Percentiles rank a stretch among this genome's conserved stretches.
phyloP scores from a whole-genome alignment of 345 rosid genomes.

The Populus alba region DNA sequence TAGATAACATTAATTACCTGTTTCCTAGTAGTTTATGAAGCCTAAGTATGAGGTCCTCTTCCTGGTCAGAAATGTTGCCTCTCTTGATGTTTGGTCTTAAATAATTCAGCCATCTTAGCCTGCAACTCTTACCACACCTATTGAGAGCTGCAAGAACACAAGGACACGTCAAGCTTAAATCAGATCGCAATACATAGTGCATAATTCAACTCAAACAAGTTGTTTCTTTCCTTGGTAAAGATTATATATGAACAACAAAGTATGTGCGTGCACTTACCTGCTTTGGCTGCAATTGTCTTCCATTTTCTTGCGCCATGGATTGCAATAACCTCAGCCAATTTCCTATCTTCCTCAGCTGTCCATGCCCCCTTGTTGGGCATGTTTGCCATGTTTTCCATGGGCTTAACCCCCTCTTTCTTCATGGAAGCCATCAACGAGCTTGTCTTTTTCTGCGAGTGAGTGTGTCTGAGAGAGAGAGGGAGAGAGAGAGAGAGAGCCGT shows the following conservation, averaged over 20 bases:
- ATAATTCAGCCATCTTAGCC: constrained; percentile 73
- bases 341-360: constrained; percentile 60
- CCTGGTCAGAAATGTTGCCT: constrained; percentile 71
- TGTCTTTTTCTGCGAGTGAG: not conserved
- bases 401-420: not conserved
- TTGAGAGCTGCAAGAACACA: constrained; percentile 41
- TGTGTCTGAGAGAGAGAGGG: not conserved
- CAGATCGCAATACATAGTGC: not conserved
- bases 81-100: constrained; percentile 75
- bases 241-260: not conserved
- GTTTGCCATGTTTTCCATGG: not conserved
- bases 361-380: constrained; percentile 52
- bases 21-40: constrained; percentile 74
- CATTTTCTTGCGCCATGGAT: constrained; percentile 59
- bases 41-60: constrained; percentile 69
- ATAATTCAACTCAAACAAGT: not conserved
- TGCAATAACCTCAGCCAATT: constrained; percentile 54
- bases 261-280: constrained; percentile 31
- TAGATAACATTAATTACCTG: constrained; percentile 30
- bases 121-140: constrained; percentile 71
- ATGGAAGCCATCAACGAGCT: constrained; percentile 6
- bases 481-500: not conserved
- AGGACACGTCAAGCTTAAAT: not conserved
- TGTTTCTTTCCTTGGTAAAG: not conserved
- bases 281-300: constrained; percentile 52